Evolutionary conservation across 257 asterid genomes (phyloP), one percentile per base, ranked within the genome.

Genomic region (Solanum pimpinellifolium): DNA sequence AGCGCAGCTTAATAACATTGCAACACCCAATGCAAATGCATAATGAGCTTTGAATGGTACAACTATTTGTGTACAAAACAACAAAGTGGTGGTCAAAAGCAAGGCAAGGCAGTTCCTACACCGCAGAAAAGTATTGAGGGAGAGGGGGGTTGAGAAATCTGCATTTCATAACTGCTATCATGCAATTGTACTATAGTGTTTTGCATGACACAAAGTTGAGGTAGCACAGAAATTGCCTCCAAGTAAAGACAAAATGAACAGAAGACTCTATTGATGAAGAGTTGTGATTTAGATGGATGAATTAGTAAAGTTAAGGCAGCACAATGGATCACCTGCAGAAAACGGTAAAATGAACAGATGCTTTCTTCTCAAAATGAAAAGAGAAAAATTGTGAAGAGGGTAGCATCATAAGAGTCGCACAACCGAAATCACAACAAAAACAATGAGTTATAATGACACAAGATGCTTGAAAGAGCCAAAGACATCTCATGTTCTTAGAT

Each of bases 21-120:
- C 94, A 87, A 92, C 90, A 56, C 93, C 90, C 86, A 92, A 49
- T 83, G 94, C 93, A 80, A 89, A 92, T 62, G 90, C 94, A 56
- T 92, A 92, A 86, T 92, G 91, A 88, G 94, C 91, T 52, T 91
- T 92, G 86, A 90, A 90, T 62, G 94, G 94, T 84, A 90, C 94
- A 83, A 92, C 89, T 86, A 92, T 90, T 91, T 92, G 91, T 11
- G 41, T 68, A 46, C 47, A 69, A 87, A 35, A 74, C 16, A 11
- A 68, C 21, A 59, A 37, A 52, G 15, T 44, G n/a, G 35, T 49
- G 69, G 69, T 85, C 56, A 86, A 83, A 23, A 15, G 16, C 15
- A 46, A 46, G 52, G 2, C 12, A 46, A 46, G 14, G 29, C 14
- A 33, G 20, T 84, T 62, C 56, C 56, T 60, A 84, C 39, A 46